Conservation (phyloP, 306 rosid species). For the Gleditsia sinensis region DNA sequence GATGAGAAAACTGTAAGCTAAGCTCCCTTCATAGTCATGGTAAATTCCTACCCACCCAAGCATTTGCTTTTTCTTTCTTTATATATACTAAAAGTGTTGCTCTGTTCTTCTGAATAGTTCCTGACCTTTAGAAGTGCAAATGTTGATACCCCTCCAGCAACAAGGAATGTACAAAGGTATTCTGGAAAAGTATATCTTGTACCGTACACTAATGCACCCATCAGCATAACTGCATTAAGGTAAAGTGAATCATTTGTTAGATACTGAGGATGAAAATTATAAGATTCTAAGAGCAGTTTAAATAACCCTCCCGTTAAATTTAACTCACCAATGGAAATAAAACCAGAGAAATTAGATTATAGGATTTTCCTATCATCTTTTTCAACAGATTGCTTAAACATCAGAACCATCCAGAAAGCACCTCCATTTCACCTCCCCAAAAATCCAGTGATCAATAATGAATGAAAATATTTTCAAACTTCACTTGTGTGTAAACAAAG, state of each 20-base stretch:
- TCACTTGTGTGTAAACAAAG: neutral
- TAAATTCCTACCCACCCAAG: neutral
- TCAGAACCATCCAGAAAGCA: constrained; percentile 20
- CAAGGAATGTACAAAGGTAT: constrained; percentile 83
- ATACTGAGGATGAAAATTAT: neutral
- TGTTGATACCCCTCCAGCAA: constrained; percentile 96
- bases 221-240: constrained; percentile 85
- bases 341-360: neutral
- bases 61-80: neutral
- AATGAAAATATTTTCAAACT: neutral
- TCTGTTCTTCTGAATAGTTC: constrained; percentile 11
- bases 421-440: constrained; percentile 10
- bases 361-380: constrained; percentile 1
- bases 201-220: constrained; percentile 90
- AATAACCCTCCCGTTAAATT: constrained; percentile 2
- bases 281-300: constrained; percentile 21
- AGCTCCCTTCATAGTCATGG: neutral
- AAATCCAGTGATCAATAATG: constrained; percentile 7
- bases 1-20: neutral
- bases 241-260: constrained; percentile 33
- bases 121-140: constrained; percentile 92
- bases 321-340: neutral
- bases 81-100: neutral
- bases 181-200: constrained; percentile 77
- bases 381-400: neutral